phyloP scores from a whole-genome alignment of 345 rosid genomes.

The Arabidopsis arenosa region DNA sequence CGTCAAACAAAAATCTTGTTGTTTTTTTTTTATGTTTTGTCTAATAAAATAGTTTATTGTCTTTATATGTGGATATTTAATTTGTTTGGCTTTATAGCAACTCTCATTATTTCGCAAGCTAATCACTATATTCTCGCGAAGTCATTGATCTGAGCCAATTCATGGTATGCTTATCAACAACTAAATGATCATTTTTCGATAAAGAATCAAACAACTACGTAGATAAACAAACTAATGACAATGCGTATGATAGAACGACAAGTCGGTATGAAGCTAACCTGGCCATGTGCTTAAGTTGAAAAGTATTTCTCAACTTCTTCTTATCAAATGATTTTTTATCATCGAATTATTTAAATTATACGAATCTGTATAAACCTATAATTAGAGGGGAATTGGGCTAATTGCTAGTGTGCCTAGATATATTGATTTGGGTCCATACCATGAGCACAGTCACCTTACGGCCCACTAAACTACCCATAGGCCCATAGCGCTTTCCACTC shows the following conservation, averaged over 20 bases:
- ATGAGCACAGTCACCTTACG: not conserved
- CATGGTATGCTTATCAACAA: no score
- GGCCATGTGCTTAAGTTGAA: slow-evolving; percentile 34
- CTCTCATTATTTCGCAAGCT: slow-evolving; percentile 21
- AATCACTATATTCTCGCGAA: not conserved
- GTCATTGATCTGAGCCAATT: not conserved
- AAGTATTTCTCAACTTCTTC: slow-evolving; percentile 23
- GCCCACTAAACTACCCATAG: not conserved
- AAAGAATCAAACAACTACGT: not conserved
- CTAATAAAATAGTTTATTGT: not conserved
- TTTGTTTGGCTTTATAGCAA: not conserved
- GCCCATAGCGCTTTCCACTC: not conserved
- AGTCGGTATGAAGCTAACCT: slow-evolving; percentile 27
- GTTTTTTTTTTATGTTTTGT: not conserved
- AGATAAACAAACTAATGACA: slow-evolving; percentile 19
- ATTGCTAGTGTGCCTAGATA: not conserved
- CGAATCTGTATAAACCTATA: not conserved
- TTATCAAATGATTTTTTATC: not conserved
- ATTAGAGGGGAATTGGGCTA: not conserved
- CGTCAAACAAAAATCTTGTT: not conserved
- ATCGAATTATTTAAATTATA: not conserved
- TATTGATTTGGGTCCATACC: not conserved
- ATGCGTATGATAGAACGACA: slow-evolving; percentile 15
- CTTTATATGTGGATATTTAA: not conserved
- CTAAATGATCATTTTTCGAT: not conserved